Evolutionary conservation across 257 asterid species (phyloP), one percentile per base, ranked within the genome.

Genomic region (Nemophila menziesii): DNA sequence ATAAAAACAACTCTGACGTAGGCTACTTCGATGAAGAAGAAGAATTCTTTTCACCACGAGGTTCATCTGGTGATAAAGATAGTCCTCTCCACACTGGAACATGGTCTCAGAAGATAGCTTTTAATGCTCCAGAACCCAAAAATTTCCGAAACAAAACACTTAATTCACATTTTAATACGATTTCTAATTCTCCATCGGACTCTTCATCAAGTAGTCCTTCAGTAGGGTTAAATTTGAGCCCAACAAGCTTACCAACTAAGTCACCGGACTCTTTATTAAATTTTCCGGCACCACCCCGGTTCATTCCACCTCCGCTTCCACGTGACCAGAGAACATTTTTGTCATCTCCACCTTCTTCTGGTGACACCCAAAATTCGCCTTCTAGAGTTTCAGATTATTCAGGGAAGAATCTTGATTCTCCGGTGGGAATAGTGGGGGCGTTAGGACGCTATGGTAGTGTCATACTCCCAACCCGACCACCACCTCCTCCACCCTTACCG

Each of bases 11-110:
- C 23, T 29, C 65, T 14, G 46, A 22, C 5, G 22, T 36, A 22
- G 41, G 44, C 33, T 55, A 67, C 2, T 14, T 18, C n/a, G 75
- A 68, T 1, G 70, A 71, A 0, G 71, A 74, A 2, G 82, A 79
- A 1, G 78, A 70, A 37, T 85, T 75, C 64, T 85, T 69, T 44
- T 83, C 83, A 15, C 81, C 95, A 0, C 48, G 82, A 56, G 82
- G 54, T 14, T 76, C 92, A 51, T 65, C 75, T 3, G 78, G 46
- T 1, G 85, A 48, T 27, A 67, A 57, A 19, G 51, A 56, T 19
- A 74, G 68, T 49, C 77, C 75, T 10, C 17, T 43, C 48, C 58
- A 48, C 47, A 33, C 67, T 33, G 54, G 20, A 33, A 26, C 44
- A 16, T 37, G 62, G 2, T 61, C 72, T 12, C 49, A 42, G 17